Base-by-base conservation (phyloP, 108 stramenopile species). In the Cylindrotheca closterium region DNA sequence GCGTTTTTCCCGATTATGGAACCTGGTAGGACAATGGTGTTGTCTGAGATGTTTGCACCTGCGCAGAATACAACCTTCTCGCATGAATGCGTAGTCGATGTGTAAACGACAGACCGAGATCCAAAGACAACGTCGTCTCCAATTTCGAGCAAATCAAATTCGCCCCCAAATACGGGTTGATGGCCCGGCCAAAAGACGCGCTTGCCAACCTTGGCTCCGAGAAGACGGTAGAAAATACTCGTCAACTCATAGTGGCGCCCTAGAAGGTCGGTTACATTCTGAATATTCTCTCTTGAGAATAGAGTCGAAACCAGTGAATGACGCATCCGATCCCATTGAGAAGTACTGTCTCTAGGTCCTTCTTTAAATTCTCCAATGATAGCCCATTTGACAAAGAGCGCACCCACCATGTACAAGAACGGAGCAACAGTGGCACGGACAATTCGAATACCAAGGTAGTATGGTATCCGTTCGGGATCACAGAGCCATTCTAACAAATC, bases 41-140 rank as follows among this genome's bases (percentile, higher is more conserved):
- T 74, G 58, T 81, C 83, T 2, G 80, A 70, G 58, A 81, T 65
- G 26, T 75, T 80, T n/a, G 76, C 49, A 18, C 83, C 83, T 28
- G 75, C 69, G 31, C 78, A 74, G 32, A 85, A 77, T n/a, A 65
- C 69, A n/a, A 85, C 78, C 23, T 75, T 70, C 31, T 73, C 77
- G 3, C 34, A 73, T 27, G 53, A 10, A 3, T 78, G 65, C 0
- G 37, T 52, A 2, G 79, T 68, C 10, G 75, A 57, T 15, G 58
- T 68, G 37, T 81, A 46, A 32, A 87, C 66, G 12, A 70, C 57
- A 19, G 75, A 52, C 26, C 86, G 65, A 19, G 81, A 82, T n/a
- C 86, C 86, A 58, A 87, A 87, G 7, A 81, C 78, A 12, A 83
- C 86, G 47, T 87, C 80, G 51, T 87, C 86, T 12, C 86, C 86